Base-by-base conservation (phyloP, 306 rosid genomes). In the Prosopis cineraria region DNA sequence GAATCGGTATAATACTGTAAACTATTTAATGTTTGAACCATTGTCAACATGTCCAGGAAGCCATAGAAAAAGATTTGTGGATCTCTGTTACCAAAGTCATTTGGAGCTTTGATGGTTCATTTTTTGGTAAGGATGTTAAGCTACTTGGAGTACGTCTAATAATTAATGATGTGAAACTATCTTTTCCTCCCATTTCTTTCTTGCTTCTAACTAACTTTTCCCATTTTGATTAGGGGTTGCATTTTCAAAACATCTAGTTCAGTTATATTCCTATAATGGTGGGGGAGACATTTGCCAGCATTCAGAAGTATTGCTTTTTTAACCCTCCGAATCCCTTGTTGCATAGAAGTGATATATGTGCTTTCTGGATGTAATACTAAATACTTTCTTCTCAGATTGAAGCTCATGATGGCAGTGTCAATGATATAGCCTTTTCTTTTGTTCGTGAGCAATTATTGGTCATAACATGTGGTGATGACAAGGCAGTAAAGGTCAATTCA, bases 401-500 rank as follows among this genome's bases (percentile, higher is more conserved):
- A 53, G 86, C 86, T 36, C 83, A 83, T 78, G 27, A 58, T 10
- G 83, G 86, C 2, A 58, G 68, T 48, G 83, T 78, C 76, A 83
- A 78, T 63, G 86, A 83, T 78, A 58, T 78, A 22, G 83, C 77
- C 33, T 78, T 78, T 41, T 58, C 77, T 50, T 14, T 30, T 40
- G 24, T 3, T 5, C 5, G 24, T 24, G 5, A 22, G 25, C 25
- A 83, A 36, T 41, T 59, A 10, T 29, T 73, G 27, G 29, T 73
- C 80, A 36, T 83, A 56, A 78, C 83, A 29, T 83, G 86, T 22
- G 83, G 86, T 16, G 82, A 78, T 10, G 86, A 83, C 62, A 83
- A 17, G 52, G 40, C 16, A 68, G 70, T 73, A 36, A 73, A 44
- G 82, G 85, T 77, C 11, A 56, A 50, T 72, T 55, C 22, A 36